Evolutionary conservation across 2,329 filamentous ascomycete species (phyloP), one percentile per base, ranked within the genome.

Genomic region (Sporothrix humicola): DNA sequence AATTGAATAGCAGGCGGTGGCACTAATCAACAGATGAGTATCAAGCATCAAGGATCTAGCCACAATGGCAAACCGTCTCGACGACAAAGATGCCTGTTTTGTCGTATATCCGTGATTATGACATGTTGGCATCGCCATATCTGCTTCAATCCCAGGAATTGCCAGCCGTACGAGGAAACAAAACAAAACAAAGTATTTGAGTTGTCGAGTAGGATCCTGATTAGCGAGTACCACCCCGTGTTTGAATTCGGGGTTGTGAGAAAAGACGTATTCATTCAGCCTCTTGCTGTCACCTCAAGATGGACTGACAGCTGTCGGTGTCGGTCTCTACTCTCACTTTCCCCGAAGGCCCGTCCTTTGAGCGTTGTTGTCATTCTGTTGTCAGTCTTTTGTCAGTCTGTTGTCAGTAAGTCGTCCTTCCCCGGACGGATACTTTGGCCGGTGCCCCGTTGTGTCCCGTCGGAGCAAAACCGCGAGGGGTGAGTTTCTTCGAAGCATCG

Each of bases 181-280:
- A 37, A 59, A 59, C 54, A 13, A 31, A 59, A 5, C 8, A 58
- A 26, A 26, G 23, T 54, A 42, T 7, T 15, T n/a, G 2, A 1
- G 10, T 5, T 37, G 56, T 59, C 10, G 23, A 26, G 23, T 26
- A 37, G 56, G 42, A 42, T 44, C 20, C 58, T 61, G 58, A 61
- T 61, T 61, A 61, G 58, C 58, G 58, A 61, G 58, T 61, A 61
- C 58, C 31, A 61, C 58, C 58, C 23, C 12, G 3, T 48, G 8
- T 48, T 48, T 48, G 23, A 26, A 26, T 48, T 48, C 8, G 44
- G 8, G n/a, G n/a, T 20, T n/a, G 23, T 13, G 12, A 9, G 20
- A 9, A 8, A 58, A 1, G 23, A 23, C 54, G 54, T 31, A 15
- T 58, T 58, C 54, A 26, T 58, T 31, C 23, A 31, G 54, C 54